Evolutionary conservation across 1,284 basidiomycete genomes (phyloP), one percentile per base, ranked within the genome.

Genomic region (Ganoderma leucocontextum): DNA sequence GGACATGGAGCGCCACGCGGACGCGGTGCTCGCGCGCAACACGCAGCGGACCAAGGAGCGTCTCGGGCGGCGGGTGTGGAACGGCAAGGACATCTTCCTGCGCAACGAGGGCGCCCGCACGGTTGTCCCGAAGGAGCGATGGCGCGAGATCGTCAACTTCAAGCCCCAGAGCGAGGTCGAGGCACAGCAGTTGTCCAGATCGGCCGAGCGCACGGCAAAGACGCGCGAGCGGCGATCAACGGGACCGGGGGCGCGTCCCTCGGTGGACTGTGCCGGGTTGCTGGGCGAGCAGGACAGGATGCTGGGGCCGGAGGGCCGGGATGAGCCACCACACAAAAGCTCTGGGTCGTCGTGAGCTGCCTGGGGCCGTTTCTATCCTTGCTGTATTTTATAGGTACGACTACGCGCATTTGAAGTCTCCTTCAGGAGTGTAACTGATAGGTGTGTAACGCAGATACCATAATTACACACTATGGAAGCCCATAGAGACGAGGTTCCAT

Each of bases 1-100:
- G 62, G 71, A 77, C 0, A 80, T 93, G 64, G 74, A 80, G 17
- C 67, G 76, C 25, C 81, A 81, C 29, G 77, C 87, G 15, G 79
- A 81, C n/a, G 78, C 80, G 13, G 78, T 85, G 2, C 73, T 87
- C 12, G 83, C 80, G 7, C 86, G 90, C n/a, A 85, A 81, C 29
- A 80, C 81, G 1, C 85, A 89, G 68, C 86, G 91, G 33, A 65
- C 87, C 22, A 92, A 92, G 78, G 91, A 94, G 78, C 83, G 85
- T 38, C 79, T 93, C 15, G 91, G 90, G 4, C 86, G 92, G 17
- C 86, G 92, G 22, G 86, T 94, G 3, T 93, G 91, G 91, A 76
- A 70, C 9, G 82, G 78, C 38, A 87, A 87, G 76, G 80, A 87
- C 66, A 72, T 93, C 3, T 94, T 84, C 72, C 62, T 93, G 59